These are phyloP conservation scores for Pseudopediastrum boryanum DNA, from an alignment of 139 green algal species.

Conservation along the genomic window DNA sequence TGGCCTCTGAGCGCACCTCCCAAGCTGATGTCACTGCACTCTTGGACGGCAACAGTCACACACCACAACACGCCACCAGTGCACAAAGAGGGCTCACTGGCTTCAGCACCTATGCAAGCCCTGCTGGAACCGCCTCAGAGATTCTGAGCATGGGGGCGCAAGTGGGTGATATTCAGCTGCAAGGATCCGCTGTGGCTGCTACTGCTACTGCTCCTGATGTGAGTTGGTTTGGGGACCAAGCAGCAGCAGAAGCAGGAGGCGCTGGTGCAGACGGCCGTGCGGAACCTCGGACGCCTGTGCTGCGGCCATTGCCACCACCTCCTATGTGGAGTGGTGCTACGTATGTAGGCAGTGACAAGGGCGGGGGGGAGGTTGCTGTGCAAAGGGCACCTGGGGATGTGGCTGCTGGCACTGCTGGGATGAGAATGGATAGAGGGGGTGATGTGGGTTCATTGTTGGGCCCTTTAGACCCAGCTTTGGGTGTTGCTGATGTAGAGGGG, in stretches of 20 bases:
- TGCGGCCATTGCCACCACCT: too few species aligned
- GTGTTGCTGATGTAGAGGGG: conserved; percentile 10
- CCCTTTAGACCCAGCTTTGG: neutral
- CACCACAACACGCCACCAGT: neutral
- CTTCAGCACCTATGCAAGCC: neutral
- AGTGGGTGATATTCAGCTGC: neutral
- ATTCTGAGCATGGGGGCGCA: neutral
- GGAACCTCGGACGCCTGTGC: too few species aligned
- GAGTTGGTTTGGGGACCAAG: neutral
- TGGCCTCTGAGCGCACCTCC: too few species aligned
- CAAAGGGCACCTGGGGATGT: too few species aligned
- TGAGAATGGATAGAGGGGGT: neutral
- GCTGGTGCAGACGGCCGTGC: conserved; percentile 8
- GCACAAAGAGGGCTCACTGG: neutral
- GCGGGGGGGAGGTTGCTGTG: neutral
- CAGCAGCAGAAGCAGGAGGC: neutral
- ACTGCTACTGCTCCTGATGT: neutral
- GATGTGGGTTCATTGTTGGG: neutral
- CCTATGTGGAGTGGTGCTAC: neutral
- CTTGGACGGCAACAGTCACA: too few species aligned
- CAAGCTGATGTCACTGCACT: too few species aligned
- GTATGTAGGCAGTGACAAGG: neutral
- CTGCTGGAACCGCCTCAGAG: neutral
- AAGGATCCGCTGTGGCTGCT: neutral
- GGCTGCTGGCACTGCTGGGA: neutral